Base-by-base conservation (phyloP, 345 rosid species). In the Sonneratia caseolaris region DNA sequence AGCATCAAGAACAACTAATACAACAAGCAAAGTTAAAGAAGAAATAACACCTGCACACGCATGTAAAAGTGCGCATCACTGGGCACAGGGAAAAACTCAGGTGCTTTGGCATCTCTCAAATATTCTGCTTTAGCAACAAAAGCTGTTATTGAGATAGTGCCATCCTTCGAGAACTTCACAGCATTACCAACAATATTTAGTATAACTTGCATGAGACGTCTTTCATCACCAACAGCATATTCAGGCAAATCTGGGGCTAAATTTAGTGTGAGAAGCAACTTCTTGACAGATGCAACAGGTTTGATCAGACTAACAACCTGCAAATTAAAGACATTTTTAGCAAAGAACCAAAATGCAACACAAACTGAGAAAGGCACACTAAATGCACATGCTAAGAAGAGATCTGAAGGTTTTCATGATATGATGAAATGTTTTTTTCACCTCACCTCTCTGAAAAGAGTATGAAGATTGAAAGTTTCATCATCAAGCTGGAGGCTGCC, bases 151-250 rank as follows among this genome's bases (percentile, higher is more conserved):
- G 91, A 80, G 77, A 92, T 81, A 75, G 74, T 82, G 61, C 99
- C 98, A 69, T 91, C 97, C 81, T 87, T 96, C 5, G 99, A 90
- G 80, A 96, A 96, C 77, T 96, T 96, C 74, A 96, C 89, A 68
- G 97, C 99, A 83, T 96, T 96, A 43, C 99, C 96, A 70, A 87
- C 93, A 79, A 96, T 86, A 84, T 91, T 89, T 55, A 96, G 79
- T 62, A 92, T 80, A 53, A 84, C 89, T 80, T 92, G 99, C 89
- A 87, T 88, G 45, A 96, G 87, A 74, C 96, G 90, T 72, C 89
- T 96, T 77, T 96, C 95, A 81, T 96, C 99, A 55, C 98, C 98
- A 76, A 84, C 76, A 21, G 89, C 94, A 80, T 78, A 81, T 68
- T 91, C 96, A 1, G 98, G 98, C 79, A 96, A 84, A 84, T 96